Evolutionary conservation across 2,329 filamentous ascomycete genomes (phyloP), one percentile per base, ranked within the genome.

Genomic region (Botrytis paeoniae): DNA sequence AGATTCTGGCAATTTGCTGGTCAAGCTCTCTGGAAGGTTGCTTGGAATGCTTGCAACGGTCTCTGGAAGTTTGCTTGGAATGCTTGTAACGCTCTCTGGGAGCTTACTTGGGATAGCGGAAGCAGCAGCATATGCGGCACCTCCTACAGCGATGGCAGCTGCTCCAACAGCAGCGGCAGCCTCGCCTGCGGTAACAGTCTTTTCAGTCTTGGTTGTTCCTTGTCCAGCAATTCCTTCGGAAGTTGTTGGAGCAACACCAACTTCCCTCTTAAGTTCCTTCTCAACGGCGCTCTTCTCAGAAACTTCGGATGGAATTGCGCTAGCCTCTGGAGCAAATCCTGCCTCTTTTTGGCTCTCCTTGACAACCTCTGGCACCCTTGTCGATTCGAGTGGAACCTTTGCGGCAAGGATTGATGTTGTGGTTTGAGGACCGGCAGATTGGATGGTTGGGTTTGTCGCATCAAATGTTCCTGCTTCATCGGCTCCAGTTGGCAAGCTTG

Each of bases 311-410:
- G 88, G 83, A 73, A 89, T 85, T 54, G 86, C 90, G 77, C 90
- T 90, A 18, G 92, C 91, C 80, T 93, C 92, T n/a, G 91, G 88
- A 10, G 85, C 83, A 61, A 86, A 84, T 70, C 88, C 82, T 32
- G 91, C 91, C 80, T 90, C 87, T 77, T 89, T 85, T 80, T 94
- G 91, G 83, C 91, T 93, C 79, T 93, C 88, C 79, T 88, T 90
- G 70, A 94, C 92, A 59, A 91, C 82, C 75, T 88, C 86, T 43
- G 91, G 90, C 20, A 88, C 87, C 79, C 85, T 83, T 66, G 78
- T 75, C 25, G 81, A 80, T 72, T 82, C 80, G 71, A 82, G 80
- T 60, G 85, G 84, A 29, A 84, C 85, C 74, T 82, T 83, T 72
- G 83, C 82, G 32, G 82, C 83, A 71, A 84, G 78, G 35, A 80